phyloP scores from a whole-genome alignment of 2,329 filamentous ascomycete species.

The Leptographium wingfieldii region DNA sequence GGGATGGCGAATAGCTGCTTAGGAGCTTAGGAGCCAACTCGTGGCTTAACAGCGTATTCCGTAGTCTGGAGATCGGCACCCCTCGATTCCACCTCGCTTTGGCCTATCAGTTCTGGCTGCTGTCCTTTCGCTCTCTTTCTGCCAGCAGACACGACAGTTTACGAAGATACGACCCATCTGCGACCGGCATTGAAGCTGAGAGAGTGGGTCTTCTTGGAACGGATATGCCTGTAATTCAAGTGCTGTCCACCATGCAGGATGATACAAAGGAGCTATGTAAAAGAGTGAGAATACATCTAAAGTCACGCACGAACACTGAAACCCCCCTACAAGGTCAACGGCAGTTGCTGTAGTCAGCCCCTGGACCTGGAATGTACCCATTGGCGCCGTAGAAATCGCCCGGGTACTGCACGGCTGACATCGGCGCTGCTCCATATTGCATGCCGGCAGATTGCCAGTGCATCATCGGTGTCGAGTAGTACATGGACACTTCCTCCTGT shows the following conservation, averaged over 20 bases:
- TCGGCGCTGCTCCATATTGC: background rate
- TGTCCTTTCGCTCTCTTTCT: too few relatives aligned
- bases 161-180: too few relatives aligned
- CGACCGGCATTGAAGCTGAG: background rate
- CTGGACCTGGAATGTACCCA: background rate
- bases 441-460: background rate
- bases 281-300: background rate
- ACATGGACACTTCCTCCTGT: conserved; percentile 2
- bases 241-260: background rate
- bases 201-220: background rate
- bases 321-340: background rate
- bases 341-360: background rate
- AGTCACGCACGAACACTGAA: background rate
- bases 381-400: background rate
- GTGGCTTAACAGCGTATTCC: background rate
- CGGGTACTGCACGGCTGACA: background rate
- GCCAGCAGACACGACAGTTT: too few relatives aligned
- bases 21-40: background rate
- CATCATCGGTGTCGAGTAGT: background rate
- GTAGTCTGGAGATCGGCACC: background rate
- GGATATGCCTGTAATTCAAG: background rate
- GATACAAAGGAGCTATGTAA: background rate
- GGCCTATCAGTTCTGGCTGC: too few relatives aligned
- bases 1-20: background rate
- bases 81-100: background rate